phyloP scores from a whole-genome alignment of 148 eudicot genomes.

The Silene latifolia region DNA sequence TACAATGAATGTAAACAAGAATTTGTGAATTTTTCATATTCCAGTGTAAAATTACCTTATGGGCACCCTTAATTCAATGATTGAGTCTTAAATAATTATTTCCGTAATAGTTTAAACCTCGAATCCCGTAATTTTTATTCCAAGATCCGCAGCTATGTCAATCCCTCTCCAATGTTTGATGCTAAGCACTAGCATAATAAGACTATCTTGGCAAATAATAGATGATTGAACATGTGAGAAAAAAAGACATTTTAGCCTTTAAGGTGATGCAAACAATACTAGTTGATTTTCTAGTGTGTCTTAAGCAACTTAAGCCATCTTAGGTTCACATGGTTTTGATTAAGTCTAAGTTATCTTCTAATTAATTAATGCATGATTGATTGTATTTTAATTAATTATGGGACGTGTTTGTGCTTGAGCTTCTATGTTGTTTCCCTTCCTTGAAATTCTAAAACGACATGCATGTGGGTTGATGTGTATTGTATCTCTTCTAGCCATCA shows the following conservation, averaged over 20 bases:
- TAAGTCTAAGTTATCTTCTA: not conserved
- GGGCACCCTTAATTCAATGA: no score
- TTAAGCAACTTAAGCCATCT: not conserved
- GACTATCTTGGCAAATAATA: conserved; percentile 1
- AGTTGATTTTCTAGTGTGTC: not conserved
- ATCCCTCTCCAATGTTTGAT: not conserved
- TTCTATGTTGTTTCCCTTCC: not conserved
- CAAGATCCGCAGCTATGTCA: not conserved
- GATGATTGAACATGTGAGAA: not conserved
- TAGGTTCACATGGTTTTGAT: conserved; percentile 7
- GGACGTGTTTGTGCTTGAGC: not conserved
- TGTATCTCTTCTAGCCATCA: not conserved
- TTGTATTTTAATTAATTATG: not conserved
- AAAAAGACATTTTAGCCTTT: not conserved
- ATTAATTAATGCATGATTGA: not conserved
- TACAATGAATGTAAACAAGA: no score
- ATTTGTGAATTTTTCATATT: no score
- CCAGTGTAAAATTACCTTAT: no score
- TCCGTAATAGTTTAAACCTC: no score
- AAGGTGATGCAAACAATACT: conserved; percentile 7
- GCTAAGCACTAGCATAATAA: not conserved
- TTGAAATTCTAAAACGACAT: not conserved
- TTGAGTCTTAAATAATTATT: no score
- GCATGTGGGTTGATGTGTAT: conserved; percentile 2
- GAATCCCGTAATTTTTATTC: no score